Evolutionary conservation across 169 alveolate genomes (phyloP), one percentile per base, ranked within the genome.

Genomic region (Cryptosporidium xiaoi): DNA sequence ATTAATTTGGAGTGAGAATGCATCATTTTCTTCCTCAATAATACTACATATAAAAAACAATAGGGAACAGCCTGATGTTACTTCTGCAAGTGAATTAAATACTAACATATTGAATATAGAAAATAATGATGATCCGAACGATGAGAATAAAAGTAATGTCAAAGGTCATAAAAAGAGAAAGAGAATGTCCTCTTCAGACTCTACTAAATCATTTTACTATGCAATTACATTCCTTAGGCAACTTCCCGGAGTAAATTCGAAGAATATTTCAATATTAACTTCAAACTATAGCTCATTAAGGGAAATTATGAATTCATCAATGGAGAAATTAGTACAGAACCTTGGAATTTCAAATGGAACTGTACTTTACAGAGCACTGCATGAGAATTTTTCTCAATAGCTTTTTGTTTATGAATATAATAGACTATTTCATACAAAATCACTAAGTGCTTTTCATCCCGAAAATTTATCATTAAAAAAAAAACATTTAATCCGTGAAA

Each of bases 1-100:
- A 55, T 77, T 91, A 18, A 64, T 91, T 29, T 91, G 93, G 93
- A 91, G 93, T 31, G 83, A 90, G 16, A 90, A 83, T 66, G 90
- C 93, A 64, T 91, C 91, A 51, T 91, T 91, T 50, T 90, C 93
- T 18, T 90, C 87, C 46, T 77, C 66, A 34, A 44, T 62, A 46
- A 77, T 77, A 24, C 33, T 62, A n/a, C 71, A 27, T 27, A 34
- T 77, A 12, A 77, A 77, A 50, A 24, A 60, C 29, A 20, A 44
- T n/a, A 29, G 87, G 56, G 87, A 77, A 24, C 77, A 77, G 40
- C 87, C 87, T 36, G 66, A 77, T 77, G 2, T 60, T 0, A 56
- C 20, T 20, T 46, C 46, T 60, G 87, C 87, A 15, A 62, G 64
- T 27, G 18, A 55, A 4, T 12, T 77, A 12, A 62, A 77, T 46